phyloP scores from a whole-genome alignment of 83 land plant genomes.

The Picea abies region DNA sequence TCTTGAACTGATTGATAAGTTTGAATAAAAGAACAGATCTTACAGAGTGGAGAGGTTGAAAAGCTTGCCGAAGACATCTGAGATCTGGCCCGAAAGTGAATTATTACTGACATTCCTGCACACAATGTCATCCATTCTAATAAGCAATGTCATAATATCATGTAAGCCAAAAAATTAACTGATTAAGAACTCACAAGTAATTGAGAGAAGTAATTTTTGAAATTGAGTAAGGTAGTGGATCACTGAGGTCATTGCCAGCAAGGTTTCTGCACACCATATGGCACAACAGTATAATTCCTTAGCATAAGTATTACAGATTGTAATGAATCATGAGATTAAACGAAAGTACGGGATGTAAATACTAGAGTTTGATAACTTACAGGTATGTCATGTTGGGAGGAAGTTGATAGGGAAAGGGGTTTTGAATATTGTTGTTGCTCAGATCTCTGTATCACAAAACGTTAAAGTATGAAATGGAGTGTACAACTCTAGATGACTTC shows the following conservation, averaged over 20 bases:
- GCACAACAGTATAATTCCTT: not conserved
- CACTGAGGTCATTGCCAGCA: constrained; percentile 46
- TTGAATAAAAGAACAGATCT: constrained; percentile 17
- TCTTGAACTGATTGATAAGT: not conserved
- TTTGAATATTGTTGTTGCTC: constrained; percentile 72
- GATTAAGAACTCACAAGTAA: constrained; percentile 40
- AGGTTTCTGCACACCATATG: constrained; percentile 46
- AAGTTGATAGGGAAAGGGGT: constrained; percentile 70
- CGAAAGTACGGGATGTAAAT: not conserved
- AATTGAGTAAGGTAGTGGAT: constrained; percentile 48
- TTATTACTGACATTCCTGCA: constrained; percentile 62
- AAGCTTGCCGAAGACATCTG: constrained; percentile 38
- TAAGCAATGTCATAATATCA: not conserved
- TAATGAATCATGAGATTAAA: not conserved
- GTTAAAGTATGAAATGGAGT: not conserved
- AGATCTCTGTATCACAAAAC: constrained; percentile 72
- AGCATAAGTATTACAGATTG: not conserved
- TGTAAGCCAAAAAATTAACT: not conserved
- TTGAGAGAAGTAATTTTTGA: constrained; percentile 38
- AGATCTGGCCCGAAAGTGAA: constrained; percentile 42
- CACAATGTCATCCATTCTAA: not conserved
- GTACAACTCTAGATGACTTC: not conserved
- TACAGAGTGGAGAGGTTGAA: constrained; percentile 46
- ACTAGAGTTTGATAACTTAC: constrained; percentile 52
- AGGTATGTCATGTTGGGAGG: constrained; percentile 59